Base-by-base conservation (phyloP, 768 basidiomycete species). In the Psilocybe sp. region DNA sequence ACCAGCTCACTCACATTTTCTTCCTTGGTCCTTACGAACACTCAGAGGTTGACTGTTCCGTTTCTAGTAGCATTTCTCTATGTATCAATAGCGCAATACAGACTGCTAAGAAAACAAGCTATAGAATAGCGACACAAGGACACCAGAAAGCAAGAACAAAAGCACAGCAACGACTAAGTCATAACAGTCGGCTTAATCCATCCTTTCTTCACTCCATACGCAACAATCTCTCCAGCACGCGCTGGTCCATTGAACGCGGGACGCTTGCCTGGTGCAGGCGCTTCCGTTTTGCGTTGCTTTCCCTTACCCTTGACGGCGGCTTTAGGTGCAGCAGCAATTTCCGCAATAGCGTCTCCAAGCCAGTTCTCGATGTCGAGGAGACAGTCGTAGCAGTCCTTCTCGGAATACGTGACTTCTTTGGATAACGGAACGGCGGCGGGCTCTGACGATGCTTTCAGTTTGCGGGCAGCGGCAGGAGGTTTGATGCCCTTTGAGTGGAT, bases 321-420 rank as follows among this genome's bases (percentile, higher is more conserved):
- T 62, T 60, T 23, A 67, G 63, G 4, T 5, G 35, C 15, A 28
- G 35, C 42, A 1, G 60, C 63, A 38, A 70, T 57, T 6, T 66
- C 66, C 15, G 70, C 60, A 38, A 89, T 64, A 50, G 74, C 72
- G 18, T 70, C 62, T 1, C 72, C 71, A 10, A 92, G 65, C 67
- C 85, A 70, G 32, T 60, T 65, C 59, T 91, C 87, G 51, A 89
- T 71, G 59, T 89, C 84, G 15, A 80, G 54, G 39, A 92, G 74
- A 58, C 81, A 83, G 43, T 82, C 76, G 54, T 87, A 85, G 62
- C 87, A 89, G 44, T 82, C 79, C 47, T 72, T 78, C 58, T 91
- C 89, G 2, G 76, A 76, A 63, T 80, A 87, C 0, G 72, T 70
- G 20, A 67, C 60, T 47, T 60, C 49, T 13, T 57, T 23, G 5